Percentiles rank a stretch among this genome's conserved stretches.
These are phyloP conservation scores for Neurospora sp. DNA, from an alignment of 2,329 filamentous ascomycete species.

Conservation along the genomic window DNA sequence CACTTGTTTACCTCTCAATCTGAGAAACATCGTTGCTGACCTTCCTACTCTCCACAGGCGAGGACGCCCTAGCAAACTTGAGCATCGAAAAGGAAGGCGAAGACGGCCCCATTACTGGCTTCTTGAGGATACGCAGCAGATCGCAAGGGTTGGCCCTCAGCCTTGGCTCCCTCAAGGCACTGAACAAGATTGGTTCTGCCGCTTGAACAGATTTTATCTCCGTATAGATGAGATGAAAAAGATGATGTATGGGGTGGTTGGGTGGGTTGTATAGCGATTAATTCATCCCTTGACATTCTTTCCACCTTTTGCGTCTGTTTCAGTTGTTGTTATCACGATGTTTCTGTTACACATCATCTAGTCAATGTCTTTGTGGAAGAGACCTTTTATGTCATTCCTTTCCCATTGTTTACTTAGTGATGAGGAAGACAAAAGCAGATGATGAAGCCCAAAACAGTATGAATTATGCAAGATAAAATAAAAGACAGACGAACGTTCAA, in stretches of 20 bases:
- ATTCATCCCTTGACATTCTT: not conserved
- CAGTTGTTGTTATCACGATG: not conserved
- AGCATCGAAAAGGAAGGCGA: constrained; percentile 97
- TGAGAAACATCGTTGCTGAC: constrained; percentile 10
- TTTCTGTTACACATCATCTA: not conserved
- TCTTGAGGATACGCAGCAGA: constrained; percentile 94
- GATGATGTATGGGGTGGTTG: not conserved
- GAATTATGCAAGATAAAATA: not conserved
- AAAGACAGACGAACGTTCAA: not conserved
- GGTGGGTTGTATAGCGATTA: not conserved
- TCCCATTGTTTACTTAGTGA: not conserved
- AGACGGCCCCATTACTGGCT: constrained; percentile 89
- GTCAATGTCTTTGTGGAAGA: not conserved
- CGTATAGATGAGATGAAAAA: not conserved
- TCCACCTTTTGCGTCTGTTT: not conserved
- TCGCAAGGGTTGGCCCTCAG: constrained; percentile 92
- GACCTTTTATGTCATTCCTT: not conserved
- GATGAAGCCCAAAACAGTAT: not conserved
- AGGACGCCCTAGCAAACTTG: constrained; percentile 94
- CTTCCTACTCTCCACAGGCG: constrained; percentile 47
- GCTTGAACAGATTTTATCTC: constrained; percentile 17
- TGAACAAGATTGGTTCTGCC: constrained; percentile 64
- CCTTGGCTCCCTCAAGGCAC: constrained; percentile 84
- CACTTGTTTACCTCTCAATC: not conserved
- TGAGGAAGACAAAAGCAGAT: not conserved